A percentile compares a stretch with the other conserved stretches of the same genome.
phyloP scores from a whole-genome alignment of 2,329 filamentous ascomycete genomes.

The Immersiporthe knoxdaviesiana region DNA sequence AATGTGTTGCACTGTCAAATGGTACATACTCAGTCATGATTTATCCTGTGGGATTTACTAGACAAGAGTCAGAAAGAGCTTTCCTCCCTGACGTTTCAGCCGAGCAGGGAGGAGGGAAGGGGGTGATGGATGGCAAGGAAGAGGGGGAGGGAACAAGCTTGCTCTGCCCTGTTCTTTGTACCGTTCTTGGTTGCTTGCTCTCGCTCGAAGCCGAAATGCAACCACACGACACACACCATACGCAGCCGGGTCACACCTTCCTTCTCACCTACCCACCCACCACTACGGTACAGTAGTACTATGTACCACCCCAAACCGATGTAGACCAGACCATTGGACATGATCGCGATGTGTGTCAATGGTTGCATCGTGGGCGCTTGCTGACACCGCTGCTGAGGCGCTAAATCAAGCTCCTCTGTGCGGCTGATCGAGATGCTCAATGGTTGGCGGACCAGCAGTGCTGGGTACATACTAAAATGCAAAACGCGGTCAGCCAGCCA shows the following conservation, averaged over 20 bases:
- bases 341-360: constrained; percentile 3
- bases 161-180: background rate
- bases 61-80: background rate
- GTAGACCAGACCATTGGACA: constrained; percentile 10
- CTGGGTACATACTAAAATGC: background rate
- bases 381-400: constrained; percentile 7
- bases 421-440: constrained; percentile 2
- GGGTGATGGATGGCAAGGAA: constrained; percentile 1
- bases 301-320: background rate
- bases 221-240: constrained; percentile 18
- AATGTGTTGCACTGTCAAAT: background rate
- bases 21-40: background rate
- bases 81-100: constrained; percentile 25
- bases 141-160: constrained; percentile 6
- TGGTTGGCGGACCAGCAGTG: background rate
- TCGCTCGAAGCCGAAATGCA: constrained; percentile 14
- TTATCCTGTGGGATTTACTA: background rate
- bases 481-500: constrained; percentile 11
- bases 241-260: constrained; percentile 11
- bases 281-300: too few relatives aligned
- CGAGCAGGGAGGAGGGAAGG: background rate
- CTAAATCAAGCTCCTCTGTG: background rate
- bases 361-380: constrained; percentile 5
- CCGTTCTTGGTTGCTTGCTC: constrained; percentile 9
- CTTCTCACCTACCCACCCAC: background rate